Base-by-base conservation (phyloP, 345 rosid species). In the Brassica incana region DNA sequence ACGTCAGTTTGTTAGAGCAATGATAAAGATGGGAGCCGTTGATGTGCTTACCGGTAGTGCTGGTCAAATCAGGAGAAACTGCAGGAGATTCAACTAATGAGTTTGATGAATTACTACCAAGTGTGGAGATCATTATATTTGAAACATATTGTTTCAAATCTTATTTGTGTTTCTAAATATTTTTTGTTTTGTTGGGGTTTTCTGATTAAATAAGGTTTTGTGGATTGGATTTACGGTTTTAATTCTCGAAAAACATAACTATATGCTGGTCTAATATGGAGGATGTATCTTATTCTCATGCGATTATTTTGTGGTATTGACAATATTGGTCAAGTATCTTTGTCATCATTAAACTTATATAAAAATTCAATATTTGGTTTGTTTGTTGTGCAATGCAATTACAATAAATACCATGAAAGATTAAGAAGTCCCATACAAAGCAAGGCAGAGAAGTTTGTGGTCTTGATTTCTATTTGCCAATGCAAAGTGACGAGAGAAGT, bases 1-100 rank as follows among this genome's bases (percentile, higher is more conserved):
- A 52, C 81, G 78, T 73, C 77, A 85, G 69, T 92, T 94, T 36
- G 89, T 78, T 6, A 76, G 84, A n/a, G 83, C 97, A 1, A 92
- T 92, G 91, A 81, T 83, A 33, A 94, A 94, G 81, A 89, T 94
- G 97, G 92, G 93, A 6, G 86, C 82, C 8, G 50, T 89, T 32
- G 86, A 79, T 20, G 93, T 90, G 25, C 75, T 89, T 69, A 87
- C 89, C 0, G 97, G 92, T 12, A 56, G 15, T 1, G 73, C 85
- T 0, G 97, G 98, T 14, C 86, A 94, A 75, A 83, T 92, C 56
- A 84, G 97, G 29, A 83, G 80, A 1, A 86, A 91, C 72, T 94
- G 95, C 72, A 83, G 88, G 75, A 85, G 85, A 16, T 73, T 84
- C 52, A 90, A 87, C 76, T 72, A 63, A 71, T 29, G 63, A 56